These are phyloP conservation scores for Colletotrichum sp. DNA, from an alignment of 2,329 filamentous ascomycete species.

Conservation along the genomic window DNA sequence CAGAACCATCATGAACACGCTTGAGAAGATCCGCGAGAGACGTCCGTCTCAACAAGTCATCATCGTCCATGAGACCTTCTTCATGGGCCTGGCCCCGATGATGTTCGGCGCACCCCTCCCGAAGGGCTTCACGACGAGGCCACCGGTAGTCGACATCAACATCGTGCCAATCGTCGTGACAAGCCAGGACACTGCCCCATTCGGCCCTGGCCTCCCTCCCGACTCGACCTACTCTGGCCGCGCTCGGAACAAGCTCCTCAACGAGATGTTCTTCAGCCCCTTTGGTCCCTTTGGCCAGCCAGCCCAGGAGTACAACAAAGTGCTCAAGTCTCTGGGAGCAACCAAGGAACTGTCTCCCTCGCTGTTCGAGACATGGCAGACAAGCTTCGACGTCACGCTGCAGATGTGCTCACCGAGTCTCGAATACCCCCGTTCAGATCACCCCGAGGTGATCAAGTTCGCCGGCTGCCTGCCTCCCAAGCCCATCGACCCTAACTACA, in stretches of 20 bases:
- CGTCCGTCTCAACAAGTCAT: slow-evolving; percentile 42
- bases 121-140: slow-evolving; percentile 37
- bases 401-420: slow-evolving; percentile 42
- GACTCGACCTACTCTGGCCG: slow-evolving; percentile 39
- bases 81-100: slow-evolving; percentile 41
- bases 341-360: slow-evolving; percentile 21
- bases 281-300: slow-evolving; percentile 26
- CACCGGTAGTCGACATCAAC: slow-evolving; percentile 42
- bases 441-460: slow-evolving; percentile 43
- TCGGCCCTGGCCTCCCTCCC: slow-evolving; percentile 41
- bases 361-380: slow-evolving; percentile 30
- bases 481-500: slow-evolving; percentile 29
- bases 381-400: slow-evolving; percentile 36
- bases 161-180: slow-evolving; percentile 37
- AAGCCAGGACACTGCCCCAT: slow-evolving; percentile 42
- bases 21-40: slow-evolving; percentile 34
- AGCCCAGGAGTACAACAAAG: slow-evolving; percentile 25
- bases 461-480: slow-evolving; percentile 44
- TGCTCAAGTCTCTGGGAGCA: slow-evolving; percentile 32
- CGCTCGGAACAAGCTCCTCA: slow-evolving; percentile 32
- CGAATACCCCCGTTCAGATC: slow-evolving; percentile 41
- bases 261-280: slow-evolving; percentile 22
- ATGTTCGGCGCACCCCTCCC: slow-evolving; percentile 39
- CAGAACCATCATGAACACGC: slow-evolving; percentile 34
- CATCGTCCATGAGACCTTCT: slow-evolving; percentile 44